Evolutionary conservation across 2,329 filamentous ascomycete species (phyloP), one percentile per base, ranked within the genome.

Genomic region (Stagonosporopsis chrysanthemi): DNA sequence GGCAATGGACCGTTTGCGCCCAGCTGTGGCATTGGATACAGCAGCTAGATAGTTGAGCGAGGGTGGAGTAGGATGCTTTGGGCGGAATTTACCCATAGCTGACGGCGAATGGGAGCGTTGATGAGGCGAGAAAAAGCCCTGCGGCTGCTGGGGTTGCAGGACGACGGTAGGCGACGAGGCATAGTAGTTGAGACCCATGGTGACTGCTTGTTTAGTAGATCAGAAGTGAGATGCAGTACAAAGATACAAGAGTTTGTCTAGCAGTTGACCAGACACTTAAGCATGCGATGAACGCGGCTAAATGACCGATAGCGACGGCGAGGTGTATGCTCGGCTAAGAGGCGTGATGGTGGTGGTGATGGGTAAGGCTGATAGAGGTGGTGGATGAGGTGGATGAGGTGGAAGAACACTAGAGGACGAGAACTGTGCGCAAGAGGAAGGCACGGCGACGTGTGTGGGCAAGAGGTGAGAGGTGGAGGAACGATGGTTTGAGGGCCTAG

Each of bases 1-100:
- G 69, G 90, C 88, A 71, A 90, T 85, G 61, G 89, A 91, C 66
- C 90, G 88, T 79, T 93, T 93, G 72, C 89, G 87, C 64, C 90
- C 88, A 65, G 85, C 85, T 62, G 79, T 69, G 65, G 73, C 65
- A 64, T 76, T 77, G 64, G 73, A 74, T 29, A 71, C 67, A 59
- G 74, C 72, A 60, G 76, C 75, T 68, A 76, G 74, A 66, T 78
- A 78, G 65, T 78, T 78, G 69, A 78, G 69, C 61, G 76, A 78
- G 56, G 76, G 76, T 56, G 75, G 75, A 61, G 72, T 75, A 63
- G 76, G 76, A 64, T 74, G 75, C 61, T 75, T 77, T 61, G 72
- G 73, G 57, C 72, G 71, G 60, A 72, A 73, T 58, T 69, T 75
- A 65, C 69, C 70, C 68, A 66, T 63, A 38, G 60, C 41, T 58